A percentile compares a stretch with the other conserved stretches of the same genome.
phyloP scores from a whole-genome alignment of 1,284 basidiomycete species.

The Ustilago cynodontis region DNA sequence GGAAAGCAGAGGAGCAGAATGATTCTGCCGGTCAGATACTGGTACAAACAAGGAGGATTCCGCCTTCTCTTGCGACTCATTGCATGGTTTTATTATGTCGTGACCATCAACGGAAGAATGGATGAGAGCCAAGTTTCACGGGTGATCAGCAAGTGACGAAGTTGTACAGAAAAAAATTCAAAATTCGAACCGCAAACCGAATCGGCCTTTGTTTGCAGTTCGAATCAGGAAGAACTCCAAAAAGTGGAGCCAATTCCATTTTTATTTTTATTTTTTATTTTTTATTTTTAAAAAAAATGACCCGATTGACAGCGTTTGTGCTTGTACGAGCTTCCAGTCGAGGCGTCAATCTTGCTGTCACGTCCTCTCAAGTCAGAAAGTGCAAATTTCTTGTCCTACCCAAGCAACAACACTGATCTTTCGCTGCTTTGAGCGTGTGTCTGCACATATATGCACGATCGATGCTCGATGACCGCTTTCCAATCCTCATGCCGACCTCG shows the following conservation, averaged over 20 bases:
- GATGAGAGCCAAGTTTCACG: not conserved
- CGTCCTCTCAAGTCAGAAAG: not conserved
- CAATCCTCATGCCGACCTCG: not conserved
- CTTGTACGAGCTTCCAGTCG: not conserved
- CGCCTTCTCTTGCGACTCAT: too few relatives aligned
- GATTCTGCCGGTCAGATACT: slow-evolving; percentile 9
- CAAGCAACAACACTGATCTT: not conserved
- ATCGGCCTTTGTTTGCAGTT: not conserved
- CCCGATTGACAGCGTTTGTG: not conserved
- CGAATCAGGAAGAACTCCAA: not conserved
- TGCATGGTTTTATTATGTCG: too few relatives aligned
- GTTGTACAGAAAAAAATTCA: slow-evolving; percentile 4
- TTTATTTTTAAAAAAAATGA: too few relatives aligned
- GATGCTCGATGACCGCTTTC: slow-evolving; percentile 44
- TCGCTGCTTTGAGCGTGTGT: slow-evolving; percentile 18
- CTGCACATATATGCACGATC: slow-evolving; percentile 37
- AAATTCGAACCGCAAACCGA: not conserved
- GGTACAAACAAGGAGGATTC: not conserved
- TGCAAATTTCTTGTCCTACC: not conserved
- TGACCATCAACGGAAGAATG: not conserved
- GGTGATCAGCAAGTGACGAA: not conserved
- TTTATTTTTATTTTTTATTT: too few relatives aligned
- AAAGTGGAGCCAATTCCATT: not conserved
- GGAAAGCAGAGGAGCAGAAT: slow-evolving; percentile 6
- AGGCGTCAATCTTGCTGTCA: slow-evolving; percentile 4